A percentile compares a stretch with the other conserved stretches of the same genome.
Conservation (phyloP, 495 filamentous ascomycete genomes). For the Cercophora sp. region DNA sequence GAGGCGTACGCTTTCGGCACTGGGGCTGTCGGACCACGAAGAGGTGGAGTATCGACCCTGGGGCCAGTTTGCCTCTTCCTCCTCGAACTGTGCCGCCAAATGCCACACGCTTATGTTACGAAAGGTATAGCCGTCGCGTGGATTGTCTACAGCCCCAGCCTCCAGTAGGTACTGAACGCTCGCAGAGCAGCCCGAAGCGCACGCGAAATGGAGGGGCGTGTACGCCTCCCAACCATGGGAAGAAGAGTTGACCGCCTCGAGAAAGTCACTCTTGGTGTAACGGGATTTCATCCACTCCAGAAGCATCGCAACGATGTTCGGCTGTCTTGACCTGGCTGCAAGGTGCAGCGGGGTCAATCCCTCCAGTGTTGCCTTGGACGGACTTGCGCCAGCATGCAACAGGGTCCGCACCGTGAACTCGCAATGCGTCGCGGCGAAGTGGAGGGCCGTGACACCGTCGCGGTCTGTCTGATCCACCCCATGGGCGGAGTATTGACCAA, state of each 20-base stretch:
- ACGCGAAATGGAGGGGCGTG: neutral
- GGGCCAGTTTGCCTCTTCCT: neutral
- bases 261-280: neutral
- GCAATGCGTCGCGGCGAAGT: conserved; percentile 33
- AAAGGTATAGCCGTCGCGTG: neutral
- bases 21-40: neutral
- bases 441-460: conserved; percentile 20
- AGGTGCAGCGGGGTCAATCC: conserved; percentile 38
- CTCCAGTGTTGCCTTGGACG: conserved; percentile 23
- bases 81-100: neutral
- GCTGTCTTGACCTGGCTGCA: conserved; percentile 32
- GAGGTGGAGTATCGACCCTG: neutral
- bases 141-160: neutral
- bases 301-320: conserved; percentile 37
- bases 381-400: conserved; percentile 33
- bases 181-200: neutral
- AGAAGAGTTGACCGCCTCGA: neutral
- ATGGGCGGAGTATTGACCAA: neutral
- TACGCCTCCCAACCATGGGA: too few relatives aligned
- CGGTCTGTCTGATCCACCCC: conserved; percentile 6
- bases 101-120: neutral
- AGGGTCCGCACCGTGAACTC: conserved; percentile 28
- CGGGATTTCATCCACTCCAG: conserved; percentile 13
- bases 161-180: neutral
- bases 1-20: neutral